Percentiles rank a stretch among this genome's conserved stretches.
These are phyloP conservation scores for Ceratocystis cubensis DNA, from an alignment of 2,329 filamentous ascomycete genomes.

Conservation along the genomic window DNA sequence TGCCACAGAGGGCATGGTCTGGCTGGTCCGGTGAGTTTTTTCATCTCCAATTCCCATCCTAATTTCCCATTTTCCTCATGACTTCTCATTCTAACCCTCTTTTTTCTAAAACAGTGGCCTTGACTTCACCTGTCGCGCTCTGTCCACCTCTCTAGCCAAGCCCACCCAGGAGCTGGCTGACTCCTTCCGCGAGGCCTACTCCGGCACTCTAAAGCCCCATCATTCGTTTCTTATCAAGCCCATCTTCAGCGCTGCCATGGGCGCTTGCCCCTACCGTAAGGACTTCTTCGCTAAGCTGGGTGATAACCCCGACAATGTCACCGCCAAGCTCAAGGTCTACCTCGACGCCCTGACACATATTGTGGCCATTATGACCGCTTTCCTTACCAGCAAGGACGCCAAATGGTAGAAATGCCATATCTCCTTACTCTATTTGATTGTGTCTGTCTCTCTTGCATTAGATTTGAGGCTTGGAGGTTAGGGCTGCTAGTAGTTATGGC, in stretches of 20 bases:
- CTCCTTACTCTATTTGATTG: not conserved
- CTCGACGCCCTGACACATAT: constrained; percentile 65
- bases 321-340: constrained; percentile 54
- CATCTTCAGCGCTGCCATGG: constrained; percentile 86
- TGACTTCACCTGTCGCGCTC: constrained; percentile 80
- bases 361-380: constrained; percentile 59
- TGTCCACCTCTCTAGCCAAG: constrained; percentile 63
- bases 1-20: constrained; percentile 80
- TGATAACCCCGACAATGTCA: constrained; percentile 49
- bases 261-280: constrained; percentile 80
- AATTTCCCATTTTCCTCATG: constrained; percentile 12
- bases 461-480: not conserved
- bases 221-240: constrained; percentile 85
- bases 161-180: constrained; percentile 60
- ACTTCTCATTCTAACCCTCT: not conserved
- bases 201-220: constrained; percentile 75
- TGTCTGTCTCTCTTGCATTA: not conserved
- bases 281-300: constrained; percentile 89
- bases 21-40: constrained; percentile 63
- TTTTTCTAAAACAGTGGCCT: constrained; percentile 50
- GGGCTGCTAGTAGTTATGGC: no score
- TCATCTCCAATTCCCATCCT: constrained; percentile 13
- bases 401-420: constrained; percentile 37
- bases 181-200: constrained; percentile 81
- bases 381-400: constrained; percentile 43